Evolutionary conservation across 2,329 filamentous ascomycete species (phyloP).

Genomic region (Tolypocladium ovalisporum): DNA sequence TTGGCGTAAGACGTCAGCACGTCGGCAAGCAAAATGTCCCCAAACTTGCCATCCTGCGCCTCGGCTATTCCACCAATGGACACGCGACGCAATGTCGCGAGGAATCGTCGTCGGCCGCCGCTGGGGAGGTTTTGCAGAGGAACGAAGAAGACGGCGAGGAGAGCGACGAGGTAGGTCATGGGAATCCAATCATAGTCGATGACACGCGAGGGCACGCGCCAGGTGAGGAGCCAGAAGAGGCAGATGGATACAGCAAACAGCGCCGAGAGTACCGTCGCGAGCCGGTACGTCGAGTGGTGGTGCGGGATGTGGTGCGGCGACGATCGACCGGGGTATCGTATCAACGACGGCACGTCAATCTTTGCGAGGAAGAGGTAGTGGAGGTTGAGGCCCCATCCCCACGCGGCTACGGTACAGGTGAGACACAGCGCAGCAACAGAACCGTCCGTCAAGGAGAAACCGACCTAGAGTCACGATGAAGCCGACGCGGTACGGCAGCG

Average conservation of each 20-base stretch:
- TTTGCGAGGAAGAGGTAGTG: constrained; percentile 70
- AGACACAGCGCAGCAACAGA: not conserved
- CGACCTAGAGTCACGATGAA: constrained; percentile 76
- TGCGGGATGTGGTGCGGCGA: constrained; percentile 62
- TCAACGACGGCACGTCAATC: constrained; percentile 79
- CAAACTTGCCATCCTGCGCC: constrained; percentile 82
- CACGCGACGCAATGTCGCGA: constrained; percentile 66
- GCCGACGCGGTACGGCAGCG: constrained; percentile 80
- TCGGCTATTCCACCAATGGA: constrained; percentile 78
- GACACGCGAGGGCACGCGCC: constrained; percentile 57
- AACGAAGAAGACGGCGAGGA: constrained; percentile 60
- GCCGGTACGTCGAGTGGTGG: constrained; percentile 74
- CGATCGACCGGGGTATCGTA: constrained; percentile 71
- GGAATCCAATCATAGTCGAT: constrained; percentile 76
- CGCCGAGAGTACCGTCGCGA: constrained; percentile 65
- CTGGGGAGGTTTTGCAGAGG: constrained; percentile 60
- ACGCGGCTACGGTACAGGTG: constrained; percentile 52
- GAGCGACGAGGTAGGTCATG: constrained; percentile 66
- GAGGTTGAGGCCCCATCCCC: constrained; percentile 90
- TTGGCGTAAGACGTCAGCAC: constrained; percentile 92
- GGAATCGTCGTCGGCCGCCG: constrained; percentile 63
- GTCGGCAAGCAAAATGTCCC: constrained; percentile 87
- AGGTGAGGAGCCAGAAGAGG: constrained; percentile 75
- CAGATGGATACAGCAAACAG: constrained; percentile 62
- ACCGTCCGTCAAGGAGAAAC: constrained; percentile 9